Evolutionary conservation across 805 yeast genomes (phyloP), one percentile per base, ranked within the genome.

Genomic region (Candida hungchunana): DNA sequence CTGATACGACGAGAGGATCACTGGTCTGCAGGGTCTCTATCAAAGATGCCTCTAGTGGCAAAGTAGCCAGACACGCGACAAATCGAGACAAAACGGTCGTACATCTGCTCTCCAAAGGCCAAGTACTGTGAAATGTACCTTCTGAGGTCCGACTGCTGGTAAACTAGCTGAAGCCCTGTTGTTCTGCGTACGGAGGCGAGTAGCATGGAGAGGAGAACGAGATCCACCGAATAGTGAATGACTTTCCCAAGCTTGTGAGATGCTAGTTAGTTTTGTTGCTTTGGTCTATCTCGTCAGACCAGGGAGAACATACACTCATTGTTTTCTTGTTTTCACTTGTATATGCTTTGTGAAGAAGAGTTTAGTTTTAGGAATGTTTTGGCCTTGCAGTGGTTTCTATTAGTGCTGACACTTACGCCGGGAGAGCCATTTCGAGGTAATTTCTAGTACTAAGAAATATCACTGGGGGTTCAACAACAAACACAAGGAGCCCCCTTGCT

Each of bases 101-200:
- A 82, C 38, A 77, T 67, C 23, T 56, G 55, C 47, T 82, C 89
- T 1, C 90, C 90, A 51, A 79, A 64, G 4, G 63, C 54, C 20
- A 82, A 61, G 44, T 76, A 79, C 37, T 69, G 68, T 15, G 67
- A 65, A 28, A 81, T 58, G 64, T 75, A 70, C 22, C 63, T 57
- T 10, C 76, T 62, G 45, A 71, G 47, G 39, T 59, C 66, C 24
- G 56, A 60, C 2, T 38, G 28, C 30, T 61, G 57, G 44, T 61
- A 60, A 2, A 34, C 11, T 8, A 44, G 26, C 47, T 72, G 73
- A 31, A 79, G 66, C 0, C 97, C 97, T 0, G 96, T 83, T 43
- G 84, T 79, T 43, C 87, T 73, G 56, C 86, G 82, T 35, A 89
- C 71, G 4, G 95, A 95, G 0, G 97, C 96, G 29, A 90, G 64